Conservation (phyloP, 2,329 filamentous ascomycete species). For the Cryphonectria japonica region DNA sequence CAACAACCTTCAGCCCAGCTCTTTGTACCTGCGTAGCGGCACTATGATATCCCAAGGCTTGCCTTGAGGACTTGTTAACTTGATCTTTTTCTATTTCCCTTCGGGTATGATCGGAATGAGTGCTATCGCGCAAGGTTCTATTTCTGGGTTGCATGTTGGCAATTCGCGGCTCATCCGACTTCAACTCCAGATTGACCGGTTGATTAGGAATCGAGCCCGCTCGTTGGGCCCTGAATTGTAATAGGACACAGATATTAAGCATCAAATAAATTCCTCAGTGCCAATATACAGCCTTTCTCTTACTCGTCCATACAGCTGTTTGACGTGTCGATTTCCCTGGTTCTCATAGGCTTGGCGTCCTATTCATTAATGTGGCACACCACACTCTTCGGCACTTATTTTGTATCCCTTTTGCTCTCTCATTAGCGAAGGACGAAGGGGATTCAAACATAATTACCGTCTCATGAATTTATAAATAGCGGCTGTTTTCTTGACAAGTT, state of each 20-base stretch:
- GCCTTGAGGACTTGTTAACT: not conserved
- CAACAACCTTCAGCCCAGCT: not conserved
- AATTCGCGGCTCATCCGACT: not conserved
- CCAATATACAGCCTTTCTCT: not conserved
- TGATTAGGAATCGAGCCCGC: not conserved
- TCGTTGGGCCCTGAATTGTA: not conserved
- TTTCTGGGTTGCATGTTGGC: not conserved
- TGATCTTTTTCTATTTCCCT: not conserved
- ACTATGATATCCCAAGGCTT: not conserved
- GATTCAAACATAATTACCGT: not conserved
- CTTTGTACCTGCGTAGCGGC: not conserved
- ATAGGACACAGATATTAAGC: conserved; percentile 11
- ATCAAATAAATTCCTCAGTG: not conserved
- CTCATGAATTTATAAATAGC: not conserved
- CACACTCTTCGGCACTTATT: not conserved
- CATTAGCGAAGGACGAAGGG: not conserved
- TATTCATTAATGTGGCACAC: not conserved
- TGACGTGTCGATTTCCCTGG: not conserved
- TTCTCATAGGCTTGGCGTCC: conserved; percentile 1
- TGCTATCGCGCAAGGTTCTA: not conserved
- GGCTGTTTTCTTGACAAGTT: not conserved
- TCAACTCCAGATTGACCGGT: conserved; percentile 6
- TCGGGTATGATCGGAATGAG: not conserved
- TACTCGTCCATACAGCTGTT: not conserved
- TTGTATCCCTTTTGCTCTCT: not conserved